Base-by-base conservation (phyloP, 2,329 filamentous ascomycete genomes). In the Achaetomium macrosporum region DNA sequence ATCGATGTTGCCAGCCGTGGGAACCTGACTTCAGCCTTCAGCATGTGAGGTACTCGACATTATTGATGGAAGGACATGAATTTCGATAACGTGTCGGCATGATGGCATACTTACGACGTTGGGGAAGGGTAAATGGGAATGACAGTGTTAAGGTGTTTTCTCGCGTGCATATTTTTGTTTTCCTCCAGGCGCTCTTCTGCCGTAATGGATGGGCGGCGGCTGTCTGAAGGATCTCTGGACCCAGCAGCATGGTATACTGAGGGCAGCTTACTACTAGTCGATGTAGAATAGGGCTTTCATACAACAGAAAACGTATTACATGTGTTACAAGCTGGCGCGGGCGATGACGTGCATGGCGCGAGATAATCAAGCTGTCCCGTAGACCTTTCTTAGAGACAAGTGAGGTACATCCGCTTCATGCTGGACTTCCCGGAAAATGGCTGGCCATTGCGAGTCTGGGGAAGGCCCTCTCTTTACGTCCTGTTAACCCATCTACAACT, bases 221-320 rank as follows among this genome's bases (percentile, higher is more conserved):
- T 43, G 51, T 57, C 35, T 29, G n/a, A 16, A 17, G 40, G 20
- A 47, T 50, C 19, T 43, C 45, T 12, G 29, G 42, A 30, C 17
- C 25, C 12, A 37, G 36, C 19, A 56, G 50, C 45, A 58, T 56
- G 35, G 45, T 33, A 50, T 58, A 60, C 33, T 37, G 51, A 39
- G 55, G 58, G 53, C 58, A 60, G 57, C 49, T 57, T 59, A 59
- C 54, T 53, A 57, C 52, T 53, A 60, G 51, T 50, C 56, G 47
- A 55, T 60, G 58, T 56, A 60, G 50, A 59, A 53, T 57, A 59
- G 53, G 37, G 47, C 35, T 59, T 54, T 56, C 31, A 53, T 58
- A 57, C 36, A 51, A 54, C 52, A 56, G 46, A 50, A 50, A 50
- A 43, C 37, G 50, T 48, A 53, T 45, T 51, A 20, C 49, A 41